Evolutionary conservation across 2,329 filamentous ascomycete species (phyloP).

Genomic region (Tolypocladium capitatum): DNA sequence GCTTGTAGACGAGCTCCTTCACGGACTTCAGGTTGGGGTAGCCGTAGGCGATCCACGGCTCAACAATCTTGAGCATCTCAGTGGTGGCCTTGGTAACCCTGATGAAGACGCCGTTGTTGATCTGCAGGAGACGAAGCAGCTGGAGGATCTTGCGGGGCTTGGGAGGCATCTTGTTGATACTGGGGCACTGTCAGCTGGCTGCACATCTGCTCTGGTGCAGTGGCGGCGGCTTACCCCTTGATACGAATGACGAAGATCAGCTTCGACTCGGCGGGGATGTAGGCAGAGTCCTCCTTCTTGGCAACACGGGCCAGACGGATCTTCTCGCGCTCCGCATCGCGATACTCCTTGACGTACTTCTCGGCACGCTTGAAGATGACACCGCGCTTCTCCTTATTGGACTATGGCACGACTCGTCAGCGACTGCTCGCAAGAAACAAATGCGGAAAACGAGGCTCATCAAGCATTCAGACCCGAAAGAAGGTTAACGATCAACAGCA

Average conservation of each 20-base stretch:
- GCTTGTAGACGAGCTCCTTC: constrained; percentile 99
- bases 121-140: constrained; percentile 97
- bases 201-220: not conserved
- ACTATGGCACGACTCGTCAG: constrained; percentile 42
- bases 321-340: constrained; percentile 96
- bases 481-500: constrained; percentile 99
- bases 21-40: constrained; percentile 99
- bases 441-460: constrained; percentile 10
- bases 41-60: constrained; percentile 98
- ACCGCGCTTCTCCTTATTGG: constrained; percentile 96
- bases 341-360: constrained; percentile 99
- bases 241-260: constrained; percentile 97
- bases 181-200: constrained; percentile 15
- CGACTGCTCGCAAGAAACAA: constrained; percentile 7
- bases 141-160: constrained; percentile 99
- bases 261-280: constrained; percentile 89
- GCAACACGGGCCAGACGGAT: constrained; percentile 79
- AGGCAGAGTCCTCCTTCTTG: constrained; percentile 87
- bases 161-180: constrained; percentile 99
- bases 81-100: constrained; percentile 92
- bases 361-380: constrained; percentile 99
- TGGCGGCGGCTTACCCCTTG: constrained; percentile 58
- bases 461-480: constrained; percentile 88
- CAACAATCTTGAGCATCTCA: constrained; percentile 96
- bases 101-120: constrained; percentile 99